Conservation (phyloP, 2,329 filamentous ascomycete species). For the Apiospora saccharicola region DNA sequence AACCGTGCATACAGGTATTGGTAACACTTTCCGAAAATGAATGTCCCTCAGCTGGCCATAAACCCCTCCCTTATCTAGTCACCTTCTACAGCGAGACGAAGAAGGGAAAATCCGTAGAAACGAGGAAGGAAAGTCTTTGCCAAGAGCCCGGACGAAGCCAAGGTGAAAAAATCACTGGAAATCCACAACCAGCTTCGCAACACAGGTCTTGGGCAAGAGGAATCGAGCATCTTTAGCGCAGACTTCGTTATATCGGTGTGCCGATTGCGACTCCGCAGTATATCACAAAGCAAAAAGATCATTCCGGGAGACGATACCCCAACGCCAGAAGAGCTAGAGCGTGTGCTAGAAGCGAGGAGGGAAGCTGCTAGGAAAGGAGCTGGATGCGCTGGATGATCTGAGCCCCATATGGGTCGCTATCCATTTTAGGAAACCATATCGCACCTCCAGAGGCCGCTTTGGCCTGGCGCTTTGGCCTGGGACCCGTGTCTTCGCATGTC, state of each 20-base stretch:
- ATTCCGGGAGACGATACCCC: too few relatives aligned
- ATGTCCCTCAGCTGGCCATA: not conserved
- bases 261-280: not conserved
- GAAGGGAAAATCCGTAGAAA: not conserved
- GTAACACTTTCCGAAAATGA: not conserved
- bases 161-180: not conserved
- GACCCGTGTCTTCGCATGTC: not conserved
- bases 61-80: not conserved
- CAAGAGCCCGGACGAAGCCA: not conserved
- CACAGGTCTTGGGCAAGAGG: not conserved
- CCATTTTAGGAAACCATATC: not conserved
- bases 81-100: not conserved
- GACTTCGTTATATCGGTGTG: not conserved
- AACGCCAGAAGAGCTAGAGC: too few relatives aligned
- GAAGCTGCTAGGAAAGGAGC: not conserved
- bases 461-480: not conserved
- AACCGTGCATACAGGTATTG: not conserved
- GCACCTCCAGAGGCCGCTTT: not conserved
- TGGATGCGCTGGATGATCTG: not conserved
- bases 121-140: too few relatives aligned
- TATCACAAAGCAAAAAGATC: not conserved
- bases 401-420: not conserved
- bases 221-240: not conserved
- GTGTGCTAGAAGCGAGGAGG: too few relatives aligned
- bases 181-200: not conserved